Conservation (phyloP, 1,284 basidiomycete species). For the Porodaedalea pini region DNA sequence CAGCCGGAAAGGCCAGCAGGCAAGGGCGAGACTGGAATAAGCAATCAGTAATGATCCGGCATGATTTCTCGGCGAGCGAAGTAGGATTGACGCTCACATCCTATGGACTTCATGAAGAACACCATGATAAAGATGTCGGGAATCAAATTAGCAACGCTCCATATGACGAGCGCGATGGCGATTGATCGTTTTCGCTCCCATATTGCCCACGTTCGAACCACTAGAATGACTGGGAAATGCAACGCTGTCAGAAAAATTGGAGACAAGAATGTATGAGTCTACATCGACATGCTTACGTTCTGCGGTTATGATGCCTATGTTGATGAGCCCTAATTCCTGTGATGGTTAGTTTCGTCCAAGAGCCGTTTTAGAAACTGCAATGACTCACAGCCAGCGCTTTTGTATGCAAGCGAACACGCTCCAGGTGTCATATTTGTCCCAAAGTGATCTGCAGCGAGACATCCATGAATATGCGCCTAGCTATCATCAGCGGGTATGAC, state of each 20-base stretch:
- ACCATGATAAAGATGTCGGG: neutral
- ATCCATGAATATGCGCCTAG: neutral
- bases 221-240: slow-evolving; percentile 1
- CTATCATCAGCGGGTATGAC: neutral
- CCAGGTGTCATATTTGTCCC: neutral
- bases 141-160: neutral
- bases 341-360: too few species aligned
- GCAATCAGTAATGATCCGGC: neutral
- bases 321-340: slow-evolving; percentile 15
- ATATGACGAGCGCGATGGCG: neutral
- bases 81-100: neutral
- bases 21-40: neutral
- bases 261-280: neutral
- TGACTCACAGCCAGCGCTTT: slow-evolving; percentile 2
- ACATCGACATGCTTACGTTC: slow-evolving; percentile 2
- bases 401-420: slow-evolving; percentile 2
- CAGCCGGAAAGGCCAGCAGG: neutral
- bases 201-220: slow-evolving; percentile 5
- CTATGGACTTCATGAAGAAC: neutral
- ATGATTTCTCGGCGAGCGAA: neutral
- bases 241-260: too few species aligned
- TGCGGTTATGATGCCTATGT: slow-evolving; percentile 1
- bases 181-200: neutral
- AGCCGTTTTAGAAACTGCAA: too few species aligned
- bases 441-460: neutral